Evolutionary conservation across 2,329 filamentous ascomycete genomes (phyloP).

Genomic region (Aspergillus thermomutatus): DNA sequence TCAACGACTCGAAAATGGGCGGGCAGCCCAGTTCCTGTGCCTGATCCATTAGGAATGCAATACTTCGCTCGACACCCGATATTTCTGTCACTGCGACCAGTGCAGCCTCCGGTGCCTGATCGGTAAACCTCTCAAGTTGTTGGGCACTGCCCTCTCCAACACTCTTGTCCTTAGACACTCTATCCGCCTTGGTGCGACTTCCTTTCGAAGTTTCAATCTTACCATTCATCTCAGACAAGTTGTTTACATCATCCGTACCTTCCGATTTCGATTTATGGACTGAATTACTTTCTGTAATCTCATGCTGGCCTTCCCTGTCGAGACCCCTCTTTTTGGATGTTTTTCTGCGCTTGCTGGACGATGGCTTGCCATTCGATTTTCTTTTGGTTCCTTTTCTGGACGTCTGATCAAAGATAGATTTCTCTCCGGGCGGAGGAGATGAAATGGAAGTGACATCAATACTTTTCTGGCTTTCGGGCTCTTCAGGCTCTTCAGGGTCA

Average conservation of each 20-base stretch:
- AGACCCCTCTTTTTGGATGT: not conserved
- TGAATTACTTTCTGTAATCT: too few species aligned
- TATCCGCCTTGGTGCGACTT: not conserved
- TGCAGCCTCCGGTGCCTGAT: not conserved
- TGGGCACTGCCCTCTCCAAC: not conserved
- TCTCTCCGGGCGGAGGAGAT: conserved; percentile 9
- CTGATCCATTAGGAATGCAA: not conserved
- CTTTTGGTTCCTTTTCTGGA: not conserved
- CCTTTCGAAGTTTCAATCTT: not conserved
- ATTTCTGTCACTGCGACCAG: not conserved
- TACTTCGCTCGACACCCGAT: not conserved
- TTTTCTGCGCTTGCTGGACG: not conserved
- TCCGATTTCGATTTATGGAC: not conserved
- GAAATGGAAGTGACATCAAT: conserved; percentile 12
- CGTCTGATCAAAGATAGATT: not conserved
- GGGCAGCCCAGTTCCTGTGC: not conserved
- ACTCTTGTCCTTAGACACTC: not conserved
- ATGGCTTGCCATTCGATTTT: conserved; percentile 6
- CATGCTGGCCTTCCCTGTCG: not conserved
- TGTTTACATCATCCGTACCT: not conserved
- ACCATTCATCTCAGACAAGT: not conserved
- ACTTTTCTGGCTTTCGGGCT: not conserved
- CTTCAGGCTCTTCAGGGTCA: conserved; percentile 12
- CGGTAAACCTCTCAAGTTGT: not conserved
- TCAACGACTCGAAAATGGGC: not conserved